A percentile compares a stretch with the other conserved stretches of the same genome.
Evolutionary conservation across 2,329 filamentous ascomycete genomes (phyloP).

Genomic region (Calonectria henricotiae): DNA sequence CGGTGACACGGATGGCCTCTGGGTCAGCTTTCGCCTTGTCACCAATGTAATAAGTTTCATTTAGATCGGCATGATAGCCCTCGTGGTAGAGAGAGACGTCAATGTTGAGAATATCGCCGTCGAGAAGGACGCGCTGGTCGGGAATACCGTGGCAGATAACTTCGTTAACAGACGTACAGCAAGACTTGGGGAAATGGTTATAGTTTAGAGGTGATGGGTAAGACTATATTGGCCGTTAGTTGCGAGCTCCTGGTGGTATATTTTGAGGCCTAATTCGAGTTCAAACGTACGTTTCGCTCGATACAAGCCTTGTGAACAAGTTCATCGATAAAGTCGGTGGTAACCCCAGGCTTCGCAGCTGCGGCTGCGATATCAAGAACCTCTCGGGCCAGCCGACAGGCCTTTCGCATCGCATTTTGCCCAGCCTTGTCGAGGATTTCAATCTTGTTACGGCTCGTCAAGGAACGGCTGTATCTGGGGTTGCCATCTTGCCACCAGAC

Average conservation of each 20-base stretch:
- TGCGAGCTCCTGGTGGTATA: constrained; percentile 22
- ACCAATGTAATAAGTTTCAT: constrained; percentile 99
- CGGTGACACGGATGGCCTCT: constrained; percentile 91
- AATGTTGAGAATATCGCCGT: constrained; percentile 98
- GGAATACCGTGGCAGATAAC: constrained; percentile 99
- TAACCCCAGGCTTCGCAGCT: constrained; percentile 90
- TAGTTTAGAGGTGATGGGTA: constrained; percentile 98
- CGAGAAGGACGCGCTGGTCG: constrained; percentile 87
- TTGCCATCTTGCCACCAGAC: constrained; percentile 93
- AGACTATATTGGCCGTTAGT: constrained; percentile 70
- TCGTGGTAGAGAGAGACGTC: constrained; percentile 95
- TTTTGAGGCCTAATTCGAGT: background rate
- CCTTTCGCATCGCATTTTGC: constrained; percentile 92
- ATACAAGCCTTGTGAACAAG: constrained; percentile 95
- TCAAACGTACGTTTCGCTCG: constrained; percentile 83
- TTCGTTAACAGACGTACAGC: constrained; percentile 97
- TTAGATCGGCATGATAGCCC: constrained; percentile 96
- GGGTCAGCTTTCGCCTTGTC: constrained; percentile 88
- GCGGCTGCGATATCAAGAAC: constrained; percentile 93
- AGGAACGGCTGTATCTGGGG: constrained; percentile 72
- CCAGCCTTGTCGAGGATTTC: constrained; percentile 85
- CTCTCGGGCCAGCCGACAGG: constrained; percentile 89
- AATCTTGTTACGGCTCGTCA: constrained; percentile 84
- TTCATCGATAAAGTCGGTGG: constrained; percentile 95
- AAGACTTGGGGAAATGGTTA: constrained; percentile 96